Evolutionary conservation across 2,329 filamentous ascomycete genomes (phyloP), one percentile per base, ranked within the genome.

Genomic region (Chaetomium strumarium): DNA sequence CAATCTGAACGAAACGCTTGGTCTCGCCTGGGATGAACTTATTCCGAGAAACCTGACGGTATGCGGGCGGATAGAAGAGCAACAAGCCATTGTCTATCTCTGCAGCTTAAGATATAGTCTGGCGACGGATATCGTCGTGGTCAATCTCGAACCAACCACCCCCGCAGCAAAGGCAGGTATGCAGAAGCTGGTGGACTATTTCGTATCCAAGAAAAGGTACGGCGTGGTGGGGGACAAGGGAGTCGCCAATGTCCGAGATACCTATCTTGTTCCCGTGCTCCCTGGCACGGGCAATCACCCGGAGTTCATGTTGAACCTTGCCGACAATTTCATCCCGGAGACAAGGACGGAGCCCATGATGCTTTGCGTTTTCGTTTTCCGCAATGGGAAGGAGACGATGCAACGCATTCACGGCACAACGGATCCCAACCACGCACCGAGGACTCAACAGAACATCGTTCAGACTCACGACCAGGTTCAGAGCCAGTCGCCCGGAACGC

Each of bases 1-100:
- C 43, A 86, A 96, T 65, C 79, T 95, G 49, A 80, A 75, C 42
- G 80, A 77, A 55, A 80, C 84, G 0, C 63, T 70, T 17, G 60
- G 62, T 1, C 51, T 72, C 14, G 66, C 75, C 0, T 97, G 91
- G 90, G 78, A 78, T 16, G 80, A 86, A 52, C 73, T 97, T 10
- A 80, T 96, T 8, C 87, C 90, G 0, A 74, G 79, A 30, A 78
- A 75, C 8, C 74, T 93, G 30, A 82, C 79, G 7, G 85, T 93
- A 19, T 85, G 85, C 44, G 89, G 88, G 1, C 83, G 93, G 16
- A 93, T 99, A 55, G 82, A 88, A 47, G 83, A 89, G 60, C 79
- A 86, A 55, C 86, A 86, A 58, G 93, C 92, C 11, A 90, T 90
- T 52, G 89, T 95, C 56, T 99, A 99, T 63, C 83, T 99, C 0